phyloP scores from a whole-genome alignment of 1,284 basidiomycete species.

The Ceratobasidium theobromae region DNA sequence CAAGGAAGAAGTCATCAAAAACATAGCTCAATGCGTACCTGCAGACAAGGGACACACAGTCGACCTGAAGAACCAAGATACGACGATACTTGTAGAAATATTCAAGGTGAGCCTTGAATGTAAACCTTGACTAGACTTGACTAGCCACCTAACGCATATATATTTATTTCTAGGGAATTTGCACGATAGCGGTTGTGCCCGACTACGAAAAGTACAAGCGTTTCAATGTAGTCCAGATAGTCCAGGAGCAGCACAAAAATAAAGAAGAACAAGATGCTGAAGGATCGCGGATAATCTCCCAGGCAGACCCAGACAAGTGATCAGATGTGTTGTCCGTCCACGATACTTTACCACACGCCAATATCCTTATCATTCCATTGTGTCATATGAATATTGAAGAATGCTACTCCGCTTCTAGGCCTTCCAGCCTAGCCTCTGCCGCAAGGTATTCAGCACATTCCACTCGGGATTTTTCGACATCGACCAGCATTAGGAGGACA shows the following conservation, averaged over 20 bases:
- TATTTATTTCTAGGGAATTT: conserved; percentile 55
- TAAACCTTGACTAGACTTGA: not conserved
- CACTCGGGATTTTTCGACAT: conserved; percentile 65
- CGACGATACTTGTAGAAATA: conserved; percentile 74
- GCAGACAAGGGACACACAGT: conserved; percentile 56
- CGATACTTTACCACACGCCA: too few relatives aligned
- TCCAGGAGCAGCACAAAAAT: conserved; percentile 40
- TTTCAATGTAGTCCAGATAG: conserved; percentile 74
- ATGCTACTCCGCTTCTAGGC: conserved; percentile 53
- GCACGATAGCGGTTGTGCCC: conserved; percentile 67
- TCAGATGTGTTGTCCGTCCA: not conserved
- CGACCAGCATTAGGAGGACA: conserved; percentile 65
- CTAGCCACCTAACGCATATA: not conserved
- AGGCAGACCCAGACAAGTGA: not conserved
- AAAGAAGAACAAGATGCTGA: not conserved
- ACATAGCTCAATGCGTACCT: conserved; percentile 68
- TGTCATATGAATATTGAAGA: conserved; percentile 46
- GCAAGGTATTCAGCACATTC: conserved; percentile 66
- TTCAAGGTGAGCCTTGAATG: conserved; percentile 61
- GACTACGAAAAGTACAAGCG: conserved; percentile 69
- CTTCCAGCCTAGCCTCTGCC: conserved; percentile 57
- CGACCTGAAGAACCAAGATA: conserved; percentile 62
- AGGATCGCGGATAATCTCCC: not conserved
- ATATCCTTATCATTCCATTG: not conserved
- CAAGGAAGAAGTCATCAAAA: conserved; percentile 60